phyloP scores from a whole-genome alignment of 1,284 basidiomycete species.

The Tremellales sp. region DNA sequence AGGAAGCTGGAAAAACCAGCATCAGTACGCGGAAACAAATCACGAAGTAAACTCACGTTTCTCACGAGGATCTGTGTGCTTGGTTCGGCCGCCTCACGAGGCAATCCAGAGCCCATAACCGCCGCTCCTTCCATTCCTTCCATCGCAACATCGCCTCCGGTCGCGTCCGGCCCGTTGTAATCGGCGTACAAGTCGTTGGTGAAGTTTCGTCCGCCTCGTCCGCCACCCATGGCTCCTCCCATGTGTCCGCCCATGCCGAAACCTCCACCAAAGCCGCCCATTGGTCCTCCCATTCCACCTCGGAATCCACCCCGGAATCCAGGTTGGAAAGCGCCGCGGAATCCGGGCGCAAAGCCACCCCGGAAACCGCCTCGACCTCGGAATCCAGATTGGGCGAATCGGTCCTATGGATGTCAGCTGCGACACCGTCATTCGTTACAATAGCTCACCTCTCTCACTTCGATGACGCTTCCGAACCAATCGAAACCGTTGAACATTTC shows the following conservation, averaged over 20 bases:
- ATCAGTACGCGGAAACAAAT: background rate
- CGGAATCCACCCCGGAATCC: slow-evolving; percentile 50
- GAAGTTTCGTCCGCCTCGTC: slow-evolving; percentile 42
- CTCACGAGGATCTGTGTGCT: slow-evolving; percentile 96
- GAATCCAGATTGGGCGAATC: slow-evolving; percentile 58
- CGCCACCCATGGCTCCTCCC: slow-evolving; percentile 48
- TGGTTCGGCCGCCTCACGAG: slow-evolving; percentile 61
- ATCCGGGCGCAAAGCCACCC: slow-evolving; percentile 57
- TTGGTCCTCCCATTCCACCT: slow-evolving; percentile 51
- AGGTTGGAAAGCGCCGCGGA: slow-evolving; percentile 55
- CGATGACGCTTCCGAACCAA: slow-evolving; percentile 86
- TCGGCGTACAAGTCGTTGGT: slow-evolving; percentile 49
- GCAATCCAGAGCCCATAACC: slow-evolving; percentile 27
- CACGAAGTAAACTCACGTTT: slow-evolving; percentile 64
- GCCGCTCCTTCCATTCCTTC: slow-evolving; percentile 23
- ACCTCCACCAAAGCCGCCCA: slow-evolving; percentile 52
- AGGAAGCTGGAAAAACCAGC: slow-evolving; percentile 62
- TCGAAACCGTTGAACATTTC: slow-evolving; percentile 92
- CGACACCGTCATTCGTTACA: slow-evolving; percentile 6
- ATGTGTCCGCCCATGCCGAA: slow-evolving; percentile 14
- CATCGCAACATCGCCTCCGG: slow-evolving; percentile 12
- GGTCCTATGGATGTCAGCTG: slow-evolving; percentile 58
- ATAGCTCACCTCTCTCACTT: slow-evolving; percentile 76
- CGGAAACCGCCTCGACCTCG: slow-evolving; percentile 48
- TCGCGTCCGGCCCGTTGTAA: slow-evolving; percentile 49